Base-by-base conservation (phyloP, 2,329 filamentous ascomycete species). In the Pseudogymnoascus sp. region DNA sequence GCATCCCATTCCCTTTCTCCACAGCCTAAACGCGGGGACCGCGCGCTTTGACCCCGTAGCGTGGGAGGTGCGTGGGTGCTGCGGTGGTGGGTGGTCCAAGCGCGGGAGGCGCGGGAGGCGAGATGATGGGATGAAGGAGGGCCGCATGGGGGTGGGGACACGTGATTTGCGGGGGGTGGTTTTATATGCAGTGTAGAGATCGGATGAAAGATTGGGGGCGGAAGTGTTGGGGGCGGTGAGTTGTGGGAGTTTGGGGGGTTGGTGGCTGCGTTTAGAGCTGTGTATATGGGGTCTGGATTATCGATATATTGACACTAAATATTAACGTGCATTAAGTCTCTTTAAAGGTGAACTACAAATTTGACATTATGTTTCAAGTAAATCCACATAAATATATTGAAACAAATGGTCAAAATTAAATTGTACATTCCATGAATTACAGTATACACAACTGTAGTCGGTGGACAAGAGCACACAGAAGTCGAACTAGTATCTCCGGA, bases 41-140 rank as follows among this genome's bases (percentile, higher is more conserved):
- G 42, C 42, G 42, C 42, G 42, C 42, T 48, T 48, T 48, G 42
- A 48, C 42, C 21, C 42, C 42, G 42, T 48, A 48, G 42, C 42
- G 25, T 48, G 42, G 42, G 12, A 27, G 13, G 12, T 21, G 39
- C 39, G 39, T 42, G 39, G 18, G 9, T 12, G 5, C 36, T n/a
- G 36, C 8, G 36, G 36, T 5, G 9, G 18, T 25, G 42, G 42
- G 42, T 48, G 42, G 42, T 29, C 42, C 25, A 9, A 29, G 42
- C 42, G 42, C 42, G 4, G 25, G n/a, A 48, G 21, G 21, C 40
- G 40, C 21, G 10, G 40, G 40, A n/a, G 21, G 40, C 40, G 40
- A 45, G 40, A 4, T 13, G 21, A 45, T 45, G 40, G 40, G 40
- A 45, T 45, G 40, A 45, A 27, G 40, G 40, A 45, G 42, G 42